Conservation (phyloP, 2,329 filamentous ascomycete genomes). For the Calonectria crousiana region DNA sequence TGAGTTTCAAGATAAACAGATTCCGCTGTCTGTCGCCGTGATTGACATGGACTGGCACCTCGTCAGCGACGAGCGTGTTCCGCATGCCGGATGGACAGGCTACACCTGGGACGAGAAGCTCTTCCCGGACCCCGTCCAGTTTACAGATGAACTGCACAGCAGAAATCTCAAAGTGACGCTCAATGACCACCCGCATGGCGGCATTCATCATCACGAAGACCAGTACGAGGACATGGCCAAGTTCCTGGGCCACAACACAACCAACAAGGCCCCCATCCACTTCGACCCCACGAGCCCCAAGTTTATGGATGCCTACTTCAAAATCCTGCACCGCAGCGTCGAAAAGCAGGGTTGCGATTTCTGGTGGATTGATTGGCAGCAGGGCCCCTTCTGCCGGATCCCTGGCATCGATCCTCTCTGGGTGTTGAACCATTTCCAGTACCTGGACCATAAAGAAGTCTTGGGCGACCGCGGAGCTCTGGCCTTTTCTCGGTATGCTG, state of each 20-base stretch:
- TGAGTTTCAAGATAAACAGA: conserved; percentile 60
- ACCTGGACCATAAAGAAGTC: conserved; percentile 59
- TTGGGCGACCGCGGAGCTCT: conserved; percentile 53
- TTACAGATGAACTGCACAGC: conserved; percentile 63
- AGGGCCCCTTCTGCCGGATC: conserved; percentile 66
- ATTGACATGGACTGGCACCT: conserved; percentile 77
- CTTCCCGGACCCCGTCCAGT: conserved; percentile 64
- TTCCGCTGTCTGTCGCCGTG: conserved; percentile 71
- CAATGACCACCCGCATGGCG: conserved; percentile 72
- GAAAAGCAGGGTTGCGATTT: conserved; percentile 71
- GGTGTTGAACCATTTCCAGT: conserved; percentile 76
- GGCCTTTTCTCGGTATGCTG: conserved; percentile 73
- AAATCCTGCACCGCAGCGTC: conserved; percentile 66
- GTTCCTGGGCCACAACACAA: conserved; percentile 63
- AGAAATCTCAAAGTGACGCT: conserved; percentile 66
- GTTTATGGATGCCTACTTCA: conserved; percentile 70
- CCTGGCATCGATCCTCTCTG: conserved; percentile 73
- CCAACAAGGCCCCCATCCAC: background rate
- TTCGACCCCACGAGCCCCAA: conserved; percentile 64
- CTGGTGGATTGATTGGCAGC: conserved; percentile 79
- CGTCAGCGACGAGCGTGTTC: background rate
- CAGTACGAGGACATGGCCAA: conserved; percentile 66
- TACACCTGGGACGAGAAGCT: conserved; percentile 71
- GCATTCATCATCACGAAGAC: conserved; percentile 69
- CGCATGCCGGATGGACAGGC: conserved; percentile 57